Base-by-base conservation (phyloP, 805 yeast genomes). In the Cephaloascus fragrans region DNA sequence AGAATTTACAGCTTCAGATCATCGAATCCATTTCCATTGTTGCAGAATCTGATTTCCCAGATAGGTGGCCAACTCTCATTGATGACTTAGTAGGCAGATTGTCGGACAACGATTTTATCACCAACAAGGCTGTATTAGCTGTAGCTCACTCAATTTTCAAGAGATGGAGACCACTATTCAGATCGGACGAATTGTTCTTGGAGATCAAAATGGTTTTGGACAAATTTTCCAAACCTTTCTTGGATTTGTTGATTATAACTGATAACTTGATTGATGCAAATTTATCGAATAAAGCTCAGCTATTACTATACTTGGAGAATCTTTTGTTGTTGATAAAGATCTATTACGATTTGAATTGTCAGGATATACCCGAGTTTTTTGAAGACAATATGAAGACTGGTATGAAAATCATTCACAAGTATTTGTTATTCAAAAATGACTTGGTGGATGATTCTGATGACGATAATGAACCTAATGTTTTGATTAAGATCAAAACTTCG, bases 361-460 rank as follows among this genome's bases (percentile, higher is more conserved):
- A 94, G 62, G 99, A 93, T 61, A 82, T 93, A 39, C 98, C 99
- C 1, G 98, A 89, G 60, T 93, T 90, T 55, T 93, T 93, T 56
- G 99, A 94, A 62, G 97, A 93, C 61, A 75, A 93, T 56, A 62
- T 93, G 58, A 64, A 70, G 32, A 64, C 62, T 15, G 88, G 94
- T 39, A 85, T 94, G 93, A 68, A 69, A 4, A 73, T 89, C 20
- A 67, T 89, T 48, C 94, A 87, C 56, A 84, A 83, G 59, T 90
- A 89, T 56, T 67, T 93, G 41, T 62, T 70, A 32, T 86, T 78
- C 53, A 53, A 65, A 14, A 78, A 79, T 41, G 64, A 72, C 0
- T 45, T 78, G 37, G 57, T 83, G 4, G 76, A 68, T 16, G 76
- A 76, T 37, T 62, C 64, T 2, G 77, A 72, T 37, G 81, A 78